Base-by-base conservation (phyloP, 1,284 basidiomycete species). In the Ceratobasidium theobromae region DNA sequence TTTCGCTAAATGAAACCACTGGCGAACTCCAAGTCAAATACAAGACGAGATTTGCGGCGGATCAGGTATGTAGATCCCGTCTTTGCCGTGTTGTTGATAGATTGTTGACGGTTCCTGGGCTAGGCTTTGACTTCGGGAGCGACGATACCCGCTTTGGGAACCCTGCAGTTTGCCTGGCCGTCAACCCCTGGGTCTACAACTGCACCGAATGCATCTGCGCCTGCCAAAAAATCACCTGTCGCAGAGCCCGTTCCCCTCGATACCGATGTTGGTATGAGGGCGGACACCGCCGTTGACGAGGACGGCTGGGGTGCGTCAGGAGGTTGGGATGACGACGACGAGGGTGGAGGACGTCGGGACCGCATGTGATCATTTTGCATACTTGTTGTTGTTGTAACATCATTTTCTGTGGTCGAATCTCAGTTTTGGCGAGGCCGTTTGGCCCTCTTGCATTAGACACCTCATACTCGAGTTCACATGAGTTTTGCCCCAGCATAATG, bases 41-140 rank as follows among this genome's bases (percentile, higher is more conserved):
- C 80, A 84, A 80, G 71, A 85, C 82, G 52, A 83, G 89, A 67
- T 77, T 79, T 40, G 86, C 81, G 25, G 89, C 90, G n/a, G 89
- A 92, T 75, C 87, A 88, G 81, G 88, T 88, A 71, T 9, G 53
- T 53, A 25, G 5, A 41, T 35, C 53, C 14, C 32, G 8, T 53
- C 8, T 53, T 53, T 18, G 6, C 8, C 18, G 16, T 18, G 27
- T 21, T 18, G 23, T 16, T 8, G 21, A 18, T 35, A 11, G 11
- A 16, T 18, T 35, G 16, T n/a, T 28, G 21, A 35, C 27, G 4
- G 6, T 65, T 16, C 18, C 18, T 32, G n/a, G n/a, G n/a, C n/a
- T 32, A 69, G 68, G 68, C 66, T 48, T 49, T 69, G 25, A 41
- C 66, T 4, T 48, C 62, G 35, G 68, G 68, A 12, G 53, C 66